Evolutionary conservation across 1,284 basidiomycete genomes (phyloP), one percentile per base, ranked within the genome.

Genomic region (Papiliotrema fonsecae): DNA sequence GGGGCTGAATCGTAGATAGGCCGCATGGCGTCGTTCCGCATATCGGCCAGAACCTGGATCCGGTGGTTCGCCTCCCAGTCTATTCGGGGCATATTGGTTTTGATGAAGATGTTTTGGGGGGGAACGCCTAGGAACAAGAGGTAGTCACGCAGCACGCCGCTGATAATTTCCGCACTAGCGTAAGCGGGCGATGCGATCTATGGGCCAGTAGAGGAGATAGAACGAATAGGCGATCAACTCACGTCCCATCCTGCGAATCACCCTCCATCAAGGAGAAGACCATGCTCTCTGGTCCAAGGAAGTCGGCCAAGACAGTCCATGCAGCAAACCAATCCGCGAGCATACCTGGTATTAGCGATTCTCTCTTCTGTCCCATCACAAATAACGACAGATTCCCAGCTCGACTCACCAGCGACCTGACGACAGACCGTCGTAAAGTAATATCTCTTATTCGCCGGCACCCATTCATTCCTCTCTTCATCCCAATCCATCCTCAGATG

Each of bases 1-100:
- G 65, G 62, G 13, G 52, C 34, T 14, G 55, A 53, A 32, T 67
- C 63, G 55, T 64, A 73, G 32, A 76, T 59, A 2, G 74, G 73
- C 19, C 65, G 55, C 57, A 77, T 65, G 2, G 63, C 75, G 22
- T 59, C 57, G 51, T 77, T 77, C 26, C 76, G 70, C 60, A 75
- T 67, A 18, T 67, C 49, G 0, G 75, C 70, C 7, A 77, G 63
- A 11, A 67, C 56, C 27, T 66, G 64, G 47, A 77, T 77, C 24
- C 75, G 65, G 50, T 72, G 67, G 10, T 52, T 21, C n/a, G 45
- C 27, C 36, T 68, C 67, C 68, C 69, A 72, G 47, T 70, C 65
- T 40, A 65, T 43, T 16, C 54, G 43, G 14, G 68, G 67, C 13
- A 64, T 50, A 41, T 62, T 49, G 5, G 66, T 70, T 36, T 52